Percentiles rank a stretch among this genome's conserved stretches.
phyloP scores from a whole-genome alignment of 2,329 filamentous ascomycete species.

The Pseudomassariella vexata region DNA sequence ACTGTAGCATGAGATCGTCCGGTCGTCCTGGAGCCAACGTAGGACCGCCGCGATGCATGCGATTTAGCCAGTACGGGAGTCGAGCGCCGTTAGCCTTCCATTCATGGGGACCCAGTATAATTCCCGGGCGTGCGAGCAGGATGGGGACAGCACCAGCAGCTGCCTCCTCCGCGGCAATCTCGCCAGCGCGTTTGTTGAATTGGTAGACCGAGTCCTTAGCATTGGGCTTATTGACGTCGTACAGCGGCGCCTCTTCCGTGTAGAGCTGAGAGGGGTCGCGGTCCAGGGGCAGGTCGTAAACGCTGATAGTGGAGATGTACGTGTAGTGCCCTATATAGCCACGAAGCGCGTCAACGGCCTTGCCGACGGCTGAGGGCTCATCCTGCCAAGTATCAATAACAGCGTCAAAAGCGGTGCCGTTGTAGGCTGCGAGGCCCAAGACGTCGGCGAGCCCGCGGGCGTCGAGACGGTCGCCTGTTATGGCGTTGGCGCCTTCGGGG shows the following conservation, averaged over 20 bases:
- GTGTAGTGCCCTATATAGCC: slow-evolving; percentile 11
- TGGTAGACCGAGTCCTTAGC: background rate
- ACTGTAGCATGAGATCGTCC: slow-evolving; percentile 4
- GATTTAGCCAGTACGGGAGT: slow-evolving; percentile 8
- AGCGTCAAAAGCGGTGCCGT: slow-evolving; percentile 9
- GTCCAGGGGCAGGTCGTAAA: slow-evolving; percentile 3
- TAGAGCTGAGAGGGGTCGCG: slow-evolving; percentile 4
- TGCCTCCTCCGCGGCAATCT: slow-evolving; percentile 1
- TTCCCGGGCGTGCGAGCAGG: slow-evolving; percentile 3
- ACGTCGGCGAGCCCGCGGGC: slow-evolving; percentile 1
- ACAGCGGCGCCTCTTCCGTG: slow-evolving; percentile 8
- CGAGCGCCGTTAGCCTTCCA: slow-evolving; percentile 1
- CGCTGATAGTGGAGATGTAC: slow-evolving; percentile 12
- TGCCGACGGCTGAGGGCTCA: slow-evolving; percentile 9
- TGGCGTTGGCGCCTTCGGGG: slow-evolving; percentile 6
- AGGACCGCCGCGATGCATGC: slow-evolving; percentile 4
- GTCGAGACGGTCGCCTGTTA: slow-evolving; percentile 12
- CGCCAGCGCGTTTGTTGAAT: slow-evolving; percentile 4
- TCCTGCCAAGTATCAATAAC: slow-evolving; percentile 14
- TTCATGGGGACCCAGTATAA: slow-evolving; percentile 1
- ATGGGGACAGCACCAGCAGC: slow-evolving; percentile 1
- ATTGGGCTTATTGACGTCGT: slow-evolving; percentile 2
- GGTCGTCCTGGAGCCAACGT: slow-evolving; percentile 8
- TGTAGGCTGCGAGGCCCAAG: slow-evolving; percentile 4
- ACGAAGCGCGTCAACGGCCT: slow-evolving; percentile 9